Conservation (phyloP, 345 rosid genomes). For the Eucalyptus erythrocorys region DNA sequence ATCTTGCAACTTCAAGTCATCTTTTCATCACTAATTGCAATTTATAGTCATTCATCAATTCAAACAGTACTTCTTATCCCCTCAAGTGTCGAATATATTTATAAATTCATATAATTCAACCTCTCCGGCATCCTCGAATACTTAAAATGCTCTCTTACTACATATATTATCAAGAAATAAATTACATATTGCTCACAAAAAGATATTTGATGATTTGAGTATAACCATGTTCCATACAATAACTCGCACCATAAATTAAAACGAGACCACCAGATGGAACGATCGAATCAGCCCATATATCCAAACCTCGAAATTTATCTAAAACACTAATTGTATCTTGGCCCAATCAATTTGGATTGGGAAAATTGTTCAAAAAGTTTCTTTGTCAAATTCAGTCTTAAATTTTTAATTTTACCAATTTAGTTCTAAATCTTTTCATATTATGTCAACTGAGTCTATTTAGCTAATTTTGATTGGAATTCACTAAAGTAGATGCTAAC, state of each 20-base stretch:
- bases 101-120: not conserved
- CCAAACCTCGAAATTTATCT: not conserved
- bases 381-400: rapidly evolving
- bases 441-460: too few species aligned
- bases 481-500: too few species aligned
- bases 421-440: too few species aligned
- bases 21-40: not conserved
- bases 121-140: not conserved
- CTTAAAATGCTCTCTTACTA: not conserved
- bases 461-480: rapidly evolving
- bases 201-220: not conserved
- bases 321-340: not conserved
- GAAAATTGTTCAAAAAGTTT: rapidly evolving
- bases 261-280: rapidly evolving
- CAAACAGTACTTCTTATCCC: not conserved
- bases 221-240: not conserved
- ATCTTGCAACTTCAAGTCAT: not conserved
- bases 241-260: not conserved
- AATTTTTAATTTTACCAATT: too few species aligned
- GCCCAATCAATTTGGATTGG: not conserved
- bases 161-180: not conserved
- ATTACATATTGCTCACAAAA: not conserved
- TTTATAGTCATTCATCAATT: not conserved
- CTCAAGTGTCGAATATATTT: not conserved
- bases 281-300: not conserved